Evolutionary conservation across 2,329 filamentous ascomycete species (phyloP).

Genomic region (Pseudohalonectria lignicola): DNA sequence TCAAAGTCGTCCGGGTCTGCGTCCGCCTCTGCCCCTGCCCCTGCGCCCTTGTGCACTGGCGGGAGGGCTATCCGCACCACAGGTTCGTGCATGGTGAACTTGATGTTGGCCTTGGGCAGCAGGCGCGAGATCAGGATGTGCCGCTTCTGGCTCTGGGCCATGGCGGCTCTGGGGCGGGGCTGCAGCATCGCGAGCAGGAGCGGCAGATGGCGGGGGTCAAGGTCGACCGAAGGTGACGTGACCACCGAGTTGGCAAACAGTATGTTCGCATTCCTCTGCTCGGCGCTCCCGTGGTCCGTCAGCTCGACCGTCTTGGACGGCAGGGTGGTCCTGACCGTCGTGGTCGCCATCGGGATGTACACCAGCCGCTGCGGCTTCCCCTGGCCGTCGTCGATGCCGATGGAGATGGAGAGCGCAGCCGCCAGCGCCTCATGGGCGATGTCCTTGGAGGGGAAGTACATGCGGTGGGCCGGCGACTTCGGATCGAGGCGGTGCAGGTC

Average conservation of each 20-base stretch:
- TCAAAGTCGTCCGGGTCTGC: conserved; percentile 75
- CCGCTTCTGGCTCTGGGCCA: conserved; percentile 32
- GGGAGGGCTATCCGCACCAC: conserved; percentile 84
- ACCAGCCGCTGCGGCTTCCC: conserved; percentile 76
- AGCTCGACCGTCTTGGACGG: conserved; percentile 89
- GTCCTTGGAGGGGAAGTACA: conserved; percentile 93
- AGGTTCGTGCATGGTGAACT: conserved; percentile 93
- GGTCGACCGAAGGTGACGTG: conserved; percentile 87
- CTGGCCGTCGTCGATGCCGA: conserved; percentile 84
- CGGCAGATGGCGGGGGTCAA: conserved; percentile 85
- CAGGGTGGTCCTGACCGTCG: conserved; percentile 84
- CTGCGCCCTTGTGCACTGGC: conserved; percentile 62
- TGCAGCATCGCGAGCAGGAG: conserved; percentile 69
- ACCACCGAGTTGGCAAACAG: conserved; percentile 93
- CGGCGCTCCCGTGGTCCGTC: conserved; percentile 56
- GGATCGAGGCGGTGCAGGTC: conserved; percentile 86
- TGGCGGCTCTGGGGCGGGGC: conserved; percentile 31
- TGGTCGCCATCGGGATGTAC: conserved; percentile 96
- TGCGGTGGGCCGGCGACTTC: conserved; percentile 87
- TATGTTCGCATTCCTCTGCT: conserved; percentile 90
- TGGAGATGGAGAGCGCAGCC: conserved; percentile 82
- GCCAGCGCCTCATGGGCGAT: conserved; percentile 90
- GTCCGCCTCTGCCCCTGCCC: too few relatives aligned
- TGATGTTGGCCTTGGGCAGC: conserved; percentile 86
- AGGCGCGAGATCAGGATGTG: conserved; percentile 77